Evolutionary conservation across 2,329 filamentous ascomycete genomes (phyloP).

Genomic region (Hypomyces rosellus): DNA sequence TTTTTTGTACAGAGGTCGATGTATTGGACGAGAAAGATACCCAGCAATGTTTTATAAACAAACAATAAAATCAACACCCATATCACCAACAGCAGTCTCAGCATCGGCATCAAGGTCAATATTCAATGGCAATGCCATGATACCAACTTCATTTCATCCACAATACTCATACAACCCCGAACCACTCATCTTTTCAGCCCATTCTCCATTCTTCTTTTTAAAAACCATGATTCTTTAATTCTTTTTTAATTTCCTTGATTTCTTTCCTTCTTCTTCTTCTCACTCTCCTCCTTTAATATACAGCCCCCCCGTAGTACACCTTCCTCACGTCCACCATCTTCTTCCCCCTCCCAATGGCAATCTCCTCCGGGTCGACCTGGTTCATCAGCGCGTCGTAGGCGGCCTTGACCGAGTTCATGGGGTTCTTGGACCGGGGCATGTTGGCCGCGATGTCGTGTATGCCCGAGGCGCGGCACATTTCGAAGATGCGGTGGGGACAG

Average conservation of each 20-base stretch:
- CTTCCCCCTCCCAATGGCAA: conserved; percentile 82
- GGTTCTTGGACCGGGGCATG: conserved; percentile 81
- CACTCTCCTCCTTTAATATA: conserved; percentile 40
- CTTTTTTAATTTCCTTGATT: not conserved
- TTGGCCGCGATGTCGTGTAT: conserved; percentile 80
- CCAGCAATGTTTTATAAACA: no score
- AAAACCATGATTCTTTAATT: no score
- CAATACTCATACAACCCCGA: no score
- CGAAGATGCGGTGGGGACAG: conserved; percentile 85
- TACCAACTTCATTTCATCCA: not conserved
- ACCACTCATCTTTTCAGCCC: not conserved
- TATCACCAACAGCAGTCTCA: no score
- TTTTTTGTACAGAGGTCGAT: no score
- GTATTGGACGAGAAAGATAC: no score
- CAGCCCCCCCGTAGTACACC: conserved; percentile 87
- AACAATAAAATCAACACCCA: no score
- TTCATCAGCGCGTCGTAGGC: conserved; percentile 73
- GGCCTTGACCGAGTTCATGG: conserved; percentile 97
- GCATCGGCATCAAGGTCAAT: not conserved
- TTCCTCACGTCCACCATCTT: conserved; percentile 95
- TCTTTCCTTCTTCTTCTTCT: not conserved
- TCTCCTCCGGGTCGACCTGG: conserved; percentile 82
- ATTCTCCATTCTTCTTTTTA: not conserved
- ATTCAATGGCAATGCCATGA: not conserved
- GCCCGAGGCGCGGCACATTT: conserved; percentile 82